Evolutionary conservation across 2,329 filamentous ascomycete species (phyloP), one percentile per base, ranked within the genome.

Genomic region (Diaporthe sp.): DNA sequence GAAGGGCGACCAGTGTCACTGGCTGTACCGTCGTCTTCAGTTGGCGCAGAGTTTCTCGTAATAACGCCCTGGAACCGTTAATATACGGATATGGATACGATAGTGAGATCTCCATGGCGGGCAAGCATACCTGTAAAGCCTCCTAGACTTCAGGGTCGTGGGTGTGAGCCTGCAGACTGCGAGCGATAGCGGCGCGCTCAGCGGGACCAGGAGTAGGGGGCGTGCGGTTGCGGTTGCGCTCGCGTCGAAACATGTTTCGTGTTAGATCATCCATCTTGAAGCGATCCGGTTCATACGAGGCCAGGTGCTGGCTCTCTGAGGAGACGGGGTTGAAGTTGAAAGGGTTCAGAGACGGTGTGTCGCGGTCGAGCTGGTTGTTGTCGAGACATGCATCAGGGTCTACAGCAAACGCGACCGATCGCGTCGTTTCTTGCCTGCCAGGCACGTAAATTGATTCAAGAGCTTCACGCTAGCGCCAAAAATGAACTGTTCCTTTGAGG

Each of bases 91-190:
- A 13, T 12, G 45, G 15, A 2, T 28, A 13, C 7, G 9, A 17
- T 22, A 0, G 35, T 28, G 28, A 28, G 42, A 50, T 33, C 3
- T 12, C 5, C 1, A 15, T 6, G 3, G 1, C 12, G 22, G 7
- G 19, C 3, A 28, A 38, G 1, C 61, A 8, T 67, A 52, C 64
- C 45, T 67, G 45, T 10, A 67, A 25, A n/a, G 64, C 64, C 28
- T 67, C 30, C 64, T 67, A 67, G n/a, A 67, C 64, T n/a, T 67
- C 64, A 38, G 64, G 64, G 64, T 40, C 6, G 64, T 15, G 33
- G 22, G 45, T 52, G 22, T 52, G n/a, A 1, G 13, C 10, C n/a
- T 33, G 42, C 12, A 67, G 3, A 25, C 28, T 33, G 22, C 42
- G 61, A 2, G 61, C 61, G 8, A 67, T 42, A 1, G 42, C 12